Conservation (phyloP, 768 basidiomycete species). For the Trametes cubensis region DNA sequence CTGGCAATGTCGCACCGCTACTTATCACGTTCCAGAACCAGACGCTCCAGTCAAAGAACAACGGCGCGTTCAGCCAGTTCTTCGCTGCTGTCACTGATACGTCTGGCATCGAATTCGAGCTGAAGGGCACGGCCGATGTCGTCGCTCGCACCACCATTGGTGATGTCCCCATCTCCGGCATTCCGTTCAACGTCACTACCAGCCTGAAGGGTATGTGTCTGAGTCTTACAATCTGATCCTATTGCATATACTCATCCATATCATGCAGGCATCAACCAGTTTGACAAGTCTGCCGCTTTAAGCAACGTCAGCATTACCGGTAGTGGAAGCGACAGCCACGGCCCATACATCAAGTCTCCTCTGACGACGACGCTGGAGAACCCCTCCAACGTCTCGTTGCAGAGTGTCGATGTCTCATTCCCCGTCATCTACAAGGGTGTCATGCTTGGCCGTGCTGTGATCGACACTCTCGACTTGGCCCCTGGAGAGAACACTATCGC, state of each 20-base stretch:
- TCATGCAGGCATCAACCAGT: constrained; percentile 47
- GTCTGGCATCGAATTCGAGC: constrained; percentile 44
- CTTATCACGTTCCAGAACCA: constrained; percentile 58
- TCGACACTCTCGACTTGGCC: constrained; percentile 57
- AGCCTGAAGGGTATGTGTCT: constrained; percentile 48
- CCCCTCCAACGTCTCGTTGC: constrained; percentile 67
- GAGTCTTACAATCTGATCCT: no score
- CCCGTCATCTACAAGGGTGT: constrained; percentile 59
- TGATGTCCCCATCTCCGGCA: constrained; percentile 63
- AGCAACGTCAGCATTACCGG: constrained; percentile 63
- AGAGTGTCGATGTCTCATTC: constrained; percentile 59
- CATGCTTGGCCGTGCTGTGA: constrained; percentile 59
- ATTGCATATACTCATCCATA: not conserved
- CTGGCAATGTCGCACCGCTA: constrained; percentile 65
- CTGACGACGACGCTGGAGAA: constrained; percentile 63
- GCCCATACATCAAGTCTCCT: constrained; percentile 58
- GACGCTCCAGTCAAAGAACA: constrained; percentile 57
- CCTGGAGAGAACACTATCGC: constrained; percentile 57
- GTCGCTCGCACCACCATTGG: constrained; percentile 65
- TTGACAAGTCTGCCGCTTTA: constrained; percentile 54
- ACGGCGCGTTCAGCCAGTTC: constrained; percentile 55
- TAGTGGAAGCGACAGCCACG: constrained; percentile 65
- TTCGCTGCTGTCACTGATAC: constrained; percentile 62
- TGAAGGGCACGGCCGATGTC: constrained; percentile 62
- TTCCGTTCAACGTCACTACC: constrained; percentile 64